Conservation (phyloP, 2,329 filamentous ascomycete genomes). For the Pestalotiopsis sp. region DNA sequence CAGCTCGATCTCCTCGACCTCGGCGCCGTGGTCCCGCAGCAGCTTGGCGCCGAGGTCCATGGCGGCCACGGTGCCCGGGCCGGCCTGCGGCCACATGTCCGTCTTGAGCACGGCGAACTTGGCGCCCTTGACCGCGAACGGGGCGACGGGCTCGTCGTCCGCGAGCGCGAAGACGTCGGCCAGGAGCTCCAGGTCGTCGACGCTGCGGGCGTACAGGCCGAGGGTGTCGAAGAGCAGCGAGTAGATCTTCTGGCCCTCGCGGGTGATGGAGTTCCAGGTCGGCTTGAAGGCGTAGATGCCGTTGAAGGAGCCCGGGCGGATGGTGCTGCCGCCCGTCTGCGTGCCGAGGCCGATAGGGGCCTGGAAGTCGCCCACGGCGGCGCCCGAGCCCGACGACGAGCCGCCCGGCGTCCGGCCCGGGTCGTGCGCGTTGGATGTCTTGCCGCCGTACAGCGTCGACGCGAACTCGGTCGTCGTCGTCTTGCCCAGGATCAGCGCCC, state of each 20-base stretch:
- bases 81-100: conserved; percentile 48
- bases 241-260: conserved; percentile 62
- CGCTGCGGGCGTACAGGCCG: conserved; percentile 58
- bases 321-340: conserved; percentile 64
- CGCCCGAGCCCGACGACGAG: conserved; percentile 66
- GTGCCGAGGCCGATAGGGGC: conserved; percentile 62
- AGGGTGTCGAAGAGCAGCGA: conserved; percentile 62
- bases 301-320: conserved; percentile 65
- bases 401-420: conserved; percentile 64
- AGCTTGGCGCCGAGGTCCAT: conserved; percentile 40
- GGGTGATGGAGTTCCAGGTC: conserved; percentile 62
- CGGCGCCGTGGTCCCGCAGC: conserved; percentile 47
- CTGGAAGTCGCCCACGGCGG: conserved; percentile 66
- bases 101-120: conserved; percentile 58
- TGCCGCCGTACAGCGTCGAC: conserved; percentile 50
- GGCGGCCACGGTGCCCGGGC: conserved; percentile 42
- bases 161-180: conserved; percentile 52
- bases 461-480: conserved; percentile 67
- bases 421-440: conserved; percentile 66
- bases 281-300: conserved; percentile 67
- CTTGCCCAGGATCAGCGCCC: conserved; percentile 59
- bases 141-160: conserved; percentile 42
- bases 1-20: conserved; percentile 56
- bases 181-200: conserved; percentile 59
- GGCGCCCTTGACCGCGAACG: conserved; percentile 41